Conservation (phyloP, 2,329 filamentous ascomycete genomes). For the Paecilomyces sp. region DNA sequence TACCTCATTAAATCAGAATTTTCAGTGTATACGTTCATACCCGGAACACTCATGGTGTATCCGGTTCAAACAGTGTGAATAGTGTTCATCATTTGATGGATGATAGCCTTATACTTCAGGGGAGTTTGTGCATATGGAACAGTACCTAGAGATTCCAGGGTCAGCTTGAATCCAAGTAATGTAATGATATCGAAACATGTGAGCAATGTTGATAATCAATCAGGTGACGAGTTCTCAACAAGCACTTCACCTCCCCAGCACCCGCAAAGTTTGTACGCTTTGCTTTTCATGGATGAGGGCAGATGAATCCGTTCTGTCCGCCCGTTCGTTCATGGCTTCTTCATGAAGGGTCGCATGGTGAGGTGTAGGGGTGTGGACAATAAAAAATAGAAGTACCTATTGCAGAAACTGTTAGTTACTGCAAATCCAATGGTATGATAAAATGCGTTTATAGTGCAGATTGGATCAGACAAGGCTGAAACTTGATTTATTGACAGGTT, state of each 20-base stretch:
- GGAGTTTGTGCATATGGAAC: not conserved
- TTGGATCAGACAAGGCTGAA: conserved; percentile 62
- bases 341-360: conserved; percentile 39
- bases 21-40: conserved; percentile 55
- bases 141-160: conserved; percentile 16
- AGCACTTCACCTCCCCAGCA: conserved; percentile 47
- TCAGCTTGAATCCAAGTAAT: not conserved
- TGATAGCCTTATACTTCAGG: conserved; percentile 14
- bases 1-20: conserved; percentile 68
- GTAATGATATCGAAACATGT: not conserved
- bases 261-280: conserved; percentile 59
- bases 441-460: conserved; percentile 4
- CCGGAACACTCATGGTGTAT: conserved; percentile 40
- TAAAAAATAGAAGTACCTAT: conserved; percentile 23
- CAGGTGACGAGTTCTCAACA: conserved; percentile 66
- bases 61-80: conserved; percentile 65
- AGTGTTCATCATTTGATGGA: conserved; percentile 57
- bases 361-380: conserved; percentile 4
- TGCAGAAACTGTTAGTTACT: conserved; percentile 20
- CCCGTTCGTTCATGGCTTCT: conserved; percentile 62
- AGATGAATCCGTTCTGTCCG: conserved; percentile 56
- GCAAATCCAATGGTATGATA: conserved; percentile 4
- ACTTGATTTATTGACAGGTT: conserved; percentile 56
- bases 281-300: conserved; percentile 46
- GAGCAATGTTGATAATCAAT: conserved; percentile 18